Evolutionary conservation across 2,329 filamentous ascomycete genomes (phyloP), one percentile per base, ranked within the genome.

Genomic region (Penicillium psychrosexuale): DNA sequence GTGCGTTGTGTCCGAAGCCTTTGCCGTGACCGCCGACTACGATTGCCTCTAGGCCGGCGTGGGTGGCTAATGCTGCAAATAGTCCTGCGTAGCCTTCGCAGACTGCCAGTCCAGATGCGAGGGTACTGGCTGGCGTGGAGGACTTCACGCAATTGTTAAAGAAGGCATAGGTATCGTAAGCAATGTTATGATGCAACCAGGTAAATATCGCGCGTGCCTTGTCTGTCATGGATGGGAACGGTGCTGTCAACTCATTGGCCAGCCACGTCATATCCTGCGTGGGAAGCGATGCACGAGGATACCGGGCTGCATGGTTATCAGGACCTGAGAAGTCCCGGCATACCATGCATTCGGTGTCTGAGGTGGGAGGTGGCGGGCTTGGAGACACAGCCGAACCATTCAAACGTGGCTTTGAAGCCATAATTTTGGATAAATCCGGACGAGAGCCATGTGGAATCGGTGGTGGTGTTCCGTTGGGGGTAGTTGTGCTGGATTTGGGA

Each of bases 131-230:
- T 0, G 91, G 87, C 0, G 85, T 87, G 39, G 84, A 85, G 8
- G 82, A 78, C 59, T 85, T 81, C 31, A 96, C 77, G 44, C 78
- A 84, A 34, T 86, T 83, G 53, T 81, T 83, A 68, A 95, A 95
- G 76, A 97, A 96, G 24, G 86, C 82, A 27, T 84, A 80, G 0
- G 85, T 84, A 69, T 97, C 90, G 70, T 97, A 99, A 44, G 81
- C 81, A 55, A 99, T 86, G 65, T 97, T 97, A 73, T 97, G 87
- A 73, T 97, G 93, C 38, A 92, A 85, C 94, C 94, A 99, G 1
- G 89, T 90, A 70, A 97, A 97, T 56, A 99, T 90, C 2, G 86
- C 91, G 28, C 94, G 83, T 2, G 94, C 93, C 76, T 97, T 97
- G 72, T 97, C 93, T 0, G 93, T 96, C 1, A 79, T 76, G 0